Conservation (phyloP, 257 asterid species). For the Ilex asprella region DNA sequence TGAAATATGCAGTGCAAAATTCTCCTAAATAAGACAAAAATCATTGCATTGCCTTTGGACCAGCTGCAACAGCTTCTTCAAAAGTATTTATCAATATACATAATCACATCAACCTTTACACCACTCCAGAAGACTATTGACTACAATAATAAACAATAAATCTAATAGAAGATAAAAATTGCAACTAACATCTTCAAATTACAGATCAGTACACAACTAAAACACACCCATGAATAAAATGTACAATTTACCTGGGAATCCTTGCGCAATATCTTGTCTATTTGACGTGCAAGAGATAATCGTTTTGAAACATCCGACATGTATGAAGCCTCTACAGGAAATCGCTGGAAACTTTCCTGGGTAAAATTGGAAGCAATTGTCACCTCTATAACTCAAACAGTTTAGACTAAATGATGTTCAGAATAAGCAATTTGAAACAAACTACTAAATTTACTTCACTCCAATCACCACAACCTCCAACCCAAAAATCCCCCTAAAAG, state of each 20-base stretch:
- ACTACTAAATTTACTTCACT: background rate
- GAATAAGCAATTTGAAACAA: background rate
- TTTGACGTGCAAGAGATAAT: slow-evolving; percentile 85
- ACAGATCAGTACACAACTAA: background rate
- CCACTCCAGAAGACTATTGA: background rate
- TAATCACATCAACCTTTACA: background rate
- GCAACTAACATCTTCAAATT: background rate
- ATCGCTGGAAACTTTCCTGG: slow-evolving; percentile 85
- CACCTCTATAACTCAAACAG: background rate
- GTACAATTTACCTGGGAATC: slow-evolving; percentile 63
- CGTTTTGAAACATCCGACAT: slow-evolving; percentile 83
- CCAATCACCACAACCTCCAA: background rate
- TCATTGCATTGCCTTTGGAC: background rate
- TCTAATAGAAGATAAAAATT: background rate
- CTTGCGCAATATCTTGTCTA: slow-evolving; percentile 72
- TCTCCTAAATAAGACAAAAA: background rate
- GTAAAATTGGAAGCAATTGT: slow-evolving; percentile 7
- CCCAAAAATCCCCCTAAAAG: background rate
- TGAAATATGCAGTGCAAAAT: background rate
- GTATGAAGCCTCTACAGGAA: slow-evolving; percentile 72
- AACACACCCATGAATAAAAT: background rate
- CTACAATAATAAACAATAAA: background rate
- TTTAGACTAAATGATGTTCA: background rate
- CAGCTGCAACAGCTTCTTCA: background rate
- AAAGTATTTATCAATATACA: background rate